These are phyloP conservation scores for Ministeria vibrans DNA, from an alignment of 78 protist species.

Conservation along the genomic window DNA sequence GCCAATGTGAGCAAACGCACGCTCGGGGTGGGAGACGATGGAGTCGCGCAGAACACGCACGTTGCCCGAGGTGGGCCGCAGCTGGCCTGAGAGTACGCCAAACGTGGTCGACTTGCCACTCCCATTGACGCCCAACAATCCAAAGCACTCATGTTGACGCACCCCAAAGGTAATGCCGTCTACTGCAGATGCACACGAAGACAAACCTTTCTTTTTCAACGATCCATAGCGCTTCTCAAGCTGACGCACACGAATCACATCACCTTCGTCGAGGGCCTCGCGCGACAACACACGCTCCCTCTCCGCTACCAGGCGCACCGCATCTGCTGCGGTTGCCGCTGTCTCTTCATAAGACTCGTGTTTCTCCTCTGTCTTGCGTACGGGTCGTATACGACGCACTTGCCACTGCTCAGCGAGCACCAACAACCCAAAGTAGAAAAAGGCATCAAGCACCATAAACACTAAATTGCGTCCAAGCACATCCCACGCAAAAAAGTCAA, in stretches of 20 bases:
- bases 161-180: not conserved
- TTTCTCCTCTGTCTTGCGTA: too few relatives aligned
- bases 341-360: too few relatives aligned
- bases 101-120: constrained; percentile 58
- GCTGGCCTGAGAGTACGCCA: constrained; percentile 29
- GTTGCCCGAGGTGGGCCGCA: constrained; percentile 7
- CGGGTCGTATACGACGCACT: too few relatives aligned
- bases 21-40: not conserved
- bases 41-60: not conserved
- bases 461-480: not conserved
- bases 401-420: too few relatives aligned
- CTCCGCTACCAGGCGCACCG: too few relatives aligned
- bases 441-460: constrained; percentile 3
- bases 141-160: constrained; percentile 2
- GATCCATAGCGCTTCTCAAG: too few relatives aligned
- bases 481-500: not conserved
- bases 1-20: constrained; percentile 44
- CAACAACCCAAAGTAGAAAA: not conserved
- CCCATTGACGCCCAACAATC: not conserved
- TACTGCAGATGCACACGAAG: too few relatives aligned
- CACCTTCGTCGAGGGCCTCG: too few relatives aligned
- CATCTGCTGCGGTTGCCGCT: too few relatives aligned
- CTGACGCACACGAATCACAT: too few relatives aligned
- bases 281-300: too few relatives aligned
- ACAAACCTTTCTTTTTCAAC: too few relatives aligned